A percentile compares a stretch with the other conserved stretches of the same genome.
These are phyloP conservation scores for Nemania diffusa DNA, from an alignment of 2,329 filamentous ascomycete species.

Conservation along the genomic window DNA sequence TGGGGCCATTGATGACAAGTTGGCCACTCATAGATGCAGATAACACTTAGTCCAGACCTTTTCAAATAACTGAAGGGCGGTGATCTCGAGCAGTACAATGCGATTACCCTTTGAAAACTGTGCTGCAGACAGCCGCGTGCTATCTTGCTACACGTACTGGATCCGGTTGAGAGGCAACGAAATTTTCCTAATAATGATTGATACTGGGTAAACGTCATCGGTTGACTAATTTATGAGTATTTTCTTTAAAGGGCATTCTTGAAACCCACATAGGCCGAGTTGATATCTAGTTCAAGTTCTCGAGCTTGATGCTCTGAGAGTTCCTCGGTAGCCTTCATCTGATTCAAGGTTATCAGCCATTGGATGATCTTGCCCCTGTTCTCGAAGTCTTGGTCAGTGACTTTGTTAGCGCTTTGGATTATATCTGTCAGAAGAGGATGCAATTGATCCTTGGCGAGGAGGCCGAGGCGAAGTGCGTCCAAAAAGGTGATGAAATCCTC, in stretches of 20 bases:
- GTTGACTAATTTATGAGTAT: not conserved
- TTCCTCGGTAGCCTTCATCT: conserved; percentile 96
- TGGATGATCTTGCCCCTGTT: conserved; percentile 97
- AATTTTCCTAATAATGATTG: not conserved
- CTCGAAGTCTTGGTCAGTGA: conserved; percentile 94
- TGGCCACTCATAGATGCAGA: conserved; percentile 28
- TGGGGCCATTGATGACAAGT: conserved; percentile 27
- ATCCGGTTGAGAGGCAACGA: not conserved
- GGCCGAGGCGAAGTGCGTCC: conserved; percentile 90
- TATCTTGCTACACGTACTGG: not conserved
- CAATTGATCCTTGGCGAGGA: conserved; percentile 94
- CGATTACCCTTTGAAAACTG: not conserved
- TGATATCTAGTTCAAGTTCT: conserved; percentile 92
- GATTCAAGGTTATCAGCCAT: conserved; percentile 96
- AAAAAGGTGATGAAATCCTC: conserved; percentile 99
- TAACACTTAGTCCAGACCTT: conserved; percentile 9
- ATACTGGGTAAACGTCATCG: not conserved
- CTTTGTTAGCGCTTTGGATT: conserved; percentile 96
- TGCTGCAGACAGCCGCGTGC: not conserved
- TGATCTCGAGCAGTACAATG: conserved; percentile 10
- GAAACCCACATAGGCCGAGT: conserved; percentile 93
- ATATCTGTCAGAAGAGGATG: conserved; percentile 94
- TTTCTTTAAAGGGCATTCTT: conserved; percentile 71
- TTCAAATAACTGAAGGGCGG: not conserved
- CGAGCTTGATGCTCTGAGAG: conserved; percentile 86